Evolutionary conservation across 371 early-diverging fungal species (phyloP), one percentile per base, ranked within the genome.

Genomic region (Mortierella sp.): DNA sequence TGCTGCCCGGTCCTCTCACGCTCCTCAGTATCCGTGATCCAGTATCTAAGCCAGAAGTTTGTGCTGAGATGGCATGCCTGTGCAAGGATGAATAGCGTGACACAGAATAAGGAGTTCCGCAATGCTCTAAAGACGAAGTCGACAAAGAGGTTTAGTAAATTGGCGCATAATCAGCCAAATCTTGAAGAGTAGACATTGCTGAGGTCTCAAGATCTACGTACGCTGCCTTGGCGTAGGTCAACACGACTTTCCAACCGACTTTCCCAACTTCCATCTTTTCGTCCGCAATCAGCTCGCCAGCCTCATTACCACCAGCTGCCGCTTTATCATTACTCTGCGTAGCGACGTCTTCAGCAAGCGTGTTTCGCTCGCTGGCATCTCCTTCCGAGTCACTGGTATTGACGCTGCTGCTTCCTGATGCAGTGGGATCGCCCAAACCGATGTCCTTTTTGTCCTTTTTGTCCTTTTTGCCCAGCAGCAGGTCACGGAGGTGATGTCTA

Each of bases 31-130:
- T 56, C 72, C 9, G 46, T 65, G 56, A 72, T 73, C 91, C 91
- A 90, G 53, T 85, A 67, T 62, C 90, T 86, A 31, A 92, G 82
- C 92, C 93, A 92, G 30, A 92, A 62, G 57, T 89, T 91, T 17
- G 87, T 81, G 0, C 84, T 70, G 11, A 92, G 84, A 46, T 84
- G 86, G 19, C 75, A 70, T 17, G 70, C 72, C 58, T 92, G 91
- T 6, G 88, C 75, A 31, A 82, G 65, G 1, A 47, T 39, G 23
- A 59, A 61, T 11, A 73, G 47, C 4, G 39, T 5, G 27, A 67
- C 15, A 27, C 59, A 67, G 26, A 55, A 19, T 0, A 58, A 0
- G 6, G 59, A 41, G 11, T 62, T 80, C 55, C 8, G 70, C 56
- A 58, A 85, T 2, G 73, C 56, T n/a, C 72, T 50, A 87, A 50